Conservation (phyloP, 208 protist genomes). For the Crithidia brevicula region DNA sequence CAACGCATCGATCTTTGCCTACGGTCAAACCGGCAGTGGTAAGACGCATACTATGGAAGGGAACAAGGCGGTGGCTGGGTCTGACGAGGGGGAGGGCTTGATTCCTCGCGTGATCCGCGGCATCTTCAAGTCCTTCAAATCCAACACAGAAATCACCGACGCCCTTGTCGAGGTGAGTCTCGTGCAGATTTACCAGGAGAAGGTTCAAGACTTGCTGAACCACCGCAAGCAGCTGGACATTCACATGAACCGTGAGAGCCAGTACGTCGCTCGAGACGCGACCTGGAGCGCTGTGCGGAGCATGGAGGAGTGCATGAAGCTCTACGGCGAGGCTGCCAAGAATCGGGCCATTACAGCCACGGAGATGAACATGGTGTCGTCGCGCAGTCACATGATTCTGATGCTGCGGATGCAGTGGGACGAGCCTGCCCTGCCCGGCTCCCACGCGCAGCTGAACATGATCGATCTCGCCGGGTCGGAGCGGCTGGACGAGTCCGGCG, state of each 20-base stretch:
- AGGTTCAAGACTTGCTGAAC: slow-evolving; percentile 88
- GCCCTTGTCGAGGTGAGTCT: slow-evolving; percentile 75
- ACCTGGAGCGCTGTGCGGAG: slow-evolving; percentile 68
- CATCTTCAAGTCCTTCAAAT: slow-evolving; percentile 72
- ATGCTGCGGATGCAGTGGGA: slow-evolving; percentile 92
- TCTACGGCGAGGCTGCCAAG: slow-evolving; percentile 72
- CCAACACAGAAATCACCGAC: slow-evolving; percentile 74
- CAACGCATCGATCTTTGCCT: slow-evolving; percentile 94
- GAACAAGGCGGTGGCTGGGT: slow-evolving; percentile 29
- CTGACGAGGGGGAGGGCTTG: slow-evolving; percentile 49
- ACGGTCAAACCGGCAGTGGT: slow-evolving; percentile 96
- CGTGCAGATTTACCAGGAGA: slow-evolving; percentile 93
- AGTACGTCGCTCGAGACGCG: slow-evolving; percentile 89
- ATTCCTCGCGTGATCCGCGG: slow-evolving; percentile 79
- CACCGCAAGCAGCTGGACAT: slow-evolving; percentile 85
- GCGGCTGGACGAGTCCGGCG: slow-evolving; percentile 82
- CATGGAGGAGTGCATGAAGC: slow-evolving; percentile 80
- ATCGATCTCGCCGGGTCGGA: slow-evolving; percentile 95
- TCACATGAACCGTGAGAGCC: slow-evolving; percentile 85
- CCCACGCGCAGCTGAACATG: slow-evolving; percentile 90
- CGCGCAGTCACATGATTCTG: slow-evolving; percentile 91
- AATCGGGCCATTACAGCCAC: slow-evolving; percentile 83
- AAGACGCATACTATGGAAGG: slow-evolving; percentile 94
- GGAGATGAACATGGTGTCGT: slow-evolving; percentile 93
- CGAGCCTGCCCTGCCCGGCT: slow-evolving; percentile 83